These are phyloP conservation scores for Capsicum pubescens DNA, from an alignment of 257 asterid species.

Conservation along the genomic window DNA sequence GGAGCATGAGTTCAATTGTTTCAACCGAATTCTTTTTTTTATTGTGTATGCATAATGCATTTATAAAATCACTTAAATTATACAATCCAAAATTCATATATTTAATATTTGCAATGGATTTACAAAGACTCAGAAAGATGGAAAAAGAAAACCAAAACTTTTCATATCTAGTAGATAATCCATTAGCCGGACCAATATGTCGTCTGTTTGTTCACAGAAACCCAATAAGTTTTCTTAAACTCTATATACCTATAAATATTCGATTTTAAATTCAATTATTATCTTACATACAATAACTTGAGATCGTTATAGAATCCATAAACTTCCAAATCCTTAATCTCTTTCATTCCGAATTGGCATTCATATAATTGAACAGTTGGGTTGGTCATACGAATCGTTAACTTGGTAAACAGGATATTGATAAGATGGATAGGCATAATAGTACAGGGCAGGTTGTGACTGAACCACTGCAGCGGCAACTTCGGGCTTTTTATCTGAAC, in stretches of 20 bases:
- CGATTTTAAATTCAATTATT: fast-evolving
- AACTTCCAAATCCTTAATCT: too few species aligned
- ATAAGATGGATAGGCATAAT: neutral
- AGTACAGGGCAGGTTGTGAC: fast-evolving
- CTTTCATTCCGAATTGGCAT: neutral
- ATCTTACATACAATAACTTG: neutral
- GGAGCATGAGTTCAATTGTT: too few species aligned
- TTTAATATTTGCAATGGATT: neutral
- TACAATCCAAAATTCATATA: neutral
- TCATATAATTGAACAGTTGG: neutral
- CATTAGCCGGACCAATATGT: too few species aligned
- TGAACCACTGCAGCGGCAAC: neutral
- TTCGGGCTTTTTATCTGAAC: neutral
- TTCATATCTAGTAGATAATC: too few species aligned
- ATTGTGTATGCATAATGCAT: too few species aligned
- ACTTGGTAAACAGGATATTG: neutral
- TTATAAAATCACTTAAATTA: neutral
- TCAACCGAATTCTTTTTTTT: too few species aligned
- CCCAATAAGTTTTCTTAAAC: neutral
- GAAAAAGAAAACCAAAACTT: too few species aligned
- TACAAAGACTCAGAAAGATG: neutral
- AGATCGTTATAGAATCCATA: too few species aligned
- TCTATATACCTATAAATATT: neutral
- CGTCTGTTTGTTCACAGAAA: neutral
- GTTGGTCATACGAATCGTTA: neutral